These are phyloP conservation scores for Chlorella sp. DNA, from an alignment of 139 green algal genomes.

Conservation along the genomic window DNA sequence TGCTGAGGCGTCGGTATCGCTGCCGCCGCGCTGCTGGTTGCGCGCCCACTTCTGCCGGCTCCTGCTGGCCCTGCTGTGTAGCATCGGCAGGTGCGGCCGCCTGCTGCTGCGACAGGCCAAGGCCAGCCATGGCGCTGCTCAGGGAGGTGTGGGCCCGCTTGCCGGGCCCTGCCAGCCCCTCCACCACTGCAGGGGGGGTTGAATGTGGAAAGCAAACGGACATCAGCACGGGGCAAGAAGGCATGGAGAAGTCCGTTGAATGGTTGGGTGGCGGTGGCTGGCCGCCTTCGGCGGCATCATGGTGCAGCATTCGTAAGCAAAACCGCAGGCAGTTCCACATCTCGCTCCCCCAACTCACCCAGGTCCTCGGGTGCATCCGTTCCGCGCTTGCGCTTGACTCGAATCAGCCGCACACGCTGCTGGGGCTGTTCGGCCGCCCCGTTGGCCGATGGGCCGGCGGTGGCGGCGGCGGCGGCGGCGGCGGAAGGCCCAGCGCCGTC, in stretches of 20 bases:
- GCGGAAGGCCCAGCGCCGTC: too few relatives aligned
- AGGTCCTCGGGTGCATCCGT: constrained; percentile 39
- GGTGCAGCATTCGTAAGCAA: too few relatives aligned
- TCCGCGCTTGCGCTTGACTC: constrained; percentile 42
- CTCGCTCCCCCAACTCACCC: background rate
- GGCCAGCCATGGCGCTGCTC: background rate
- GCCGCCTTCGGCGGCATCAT: too few relatives aligned
- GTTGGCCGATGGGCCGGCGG: too few relatives aligned
- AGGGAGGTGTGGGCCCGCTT: constrained; percentile 34
- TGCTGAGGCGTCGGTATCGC: constrained; percentile 33
- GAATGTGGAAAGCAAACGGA: too few relatives aligned
- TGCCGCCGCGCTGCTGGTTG: background rate
- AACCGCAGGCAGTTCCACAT: too few relatives aligned
- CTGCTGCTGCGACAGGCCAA: constrained; percentile 9
- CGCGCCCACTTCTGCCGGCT: background rate
- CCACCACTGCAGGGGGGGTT: constrained; percentile 41
- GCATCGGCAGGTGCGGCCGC: too few relatives aligned
- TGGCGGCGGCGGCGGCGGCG: too few relatives aligned
- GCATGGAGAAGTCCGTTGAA: too few relatives aligned
- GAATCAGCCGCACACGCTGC: constrained; percentile 8
- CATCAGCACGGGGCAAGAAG: too few relatives aligned
- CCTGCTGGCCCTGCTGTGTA: background rate
- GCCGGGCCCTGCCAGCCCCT: constrained; percentile 2
- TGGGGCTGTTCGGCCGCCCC: background rate
- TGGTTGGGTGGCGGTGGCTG: too few relatives aligned